Evolutionary conservation across 2,329 filamentous ascomycete species (phyloP).

Genomic region (Trichoderma oligosporum): DNA sequence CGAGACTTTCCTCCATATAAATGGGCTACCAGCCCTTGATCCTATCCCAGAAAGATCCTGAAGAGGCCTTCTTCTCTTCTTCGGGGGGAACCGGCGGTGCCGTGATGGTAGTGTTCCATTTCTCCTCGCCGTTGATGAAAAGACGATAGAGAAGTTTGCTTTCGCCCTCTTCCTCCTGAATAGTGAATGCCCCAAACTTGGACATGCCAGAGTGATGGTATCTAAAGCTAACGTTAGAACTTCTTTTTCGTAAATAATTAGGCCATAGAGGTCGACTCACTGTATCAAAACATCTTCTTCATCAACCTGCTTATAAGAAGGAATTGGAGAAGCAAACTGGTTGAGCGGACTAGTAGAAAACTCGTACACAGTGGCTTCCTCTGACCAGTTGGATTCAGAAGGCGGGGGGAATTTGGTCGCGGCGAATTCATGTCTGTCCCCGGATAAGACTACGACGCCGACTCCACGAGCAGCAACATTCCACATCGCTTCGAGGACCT

Average conservation of each 20-base stretch:
- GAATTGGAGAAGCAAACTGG: constrained; percentile 87
- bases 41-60: constrained; percentile 47
- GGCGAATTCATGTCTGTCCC: constrained; percentile 95
- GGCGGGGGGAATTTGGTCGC: constrained; percentile 75
- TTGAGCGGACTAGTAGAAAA: constrained; percentile 88
- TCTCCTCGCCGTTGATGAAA: constrained; percentile 75
- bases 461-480: constrained; percentile 69
- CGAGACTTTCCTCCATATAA: not conserved
- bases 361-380: constrained; percentile 70
- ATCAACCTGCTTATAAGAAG: constrained; percentile 78
- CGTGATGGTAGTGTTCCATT: constrained; percentile 63
- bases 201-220: constrained; percentile 81
- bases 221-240: constrained; percentile 35
- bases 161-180: constrained; percentile 61
- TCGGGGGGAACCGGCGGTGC: constrained; percentile 36
- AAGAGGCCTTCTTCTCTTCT: constrained; percentile 28
- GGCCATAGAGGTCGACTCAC: constrained; percentile 48
- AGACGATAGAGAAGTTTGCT: constrained; percentile 76
- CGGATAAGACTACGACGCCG: constrained; percentile 79
- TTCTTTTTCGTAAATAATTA: not conserved
- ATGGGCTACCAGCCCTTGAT: constrained; percentile 1
- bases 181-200: constrained; percentile 74
- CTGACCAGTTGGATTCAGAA: constrained; percentile 57
- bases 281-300: constrained; percentile 79
- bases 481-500: constrained; percentile 89